Conservation (phyloP, 176 grass and related monocot species). For the Avena sativa region DNA sequence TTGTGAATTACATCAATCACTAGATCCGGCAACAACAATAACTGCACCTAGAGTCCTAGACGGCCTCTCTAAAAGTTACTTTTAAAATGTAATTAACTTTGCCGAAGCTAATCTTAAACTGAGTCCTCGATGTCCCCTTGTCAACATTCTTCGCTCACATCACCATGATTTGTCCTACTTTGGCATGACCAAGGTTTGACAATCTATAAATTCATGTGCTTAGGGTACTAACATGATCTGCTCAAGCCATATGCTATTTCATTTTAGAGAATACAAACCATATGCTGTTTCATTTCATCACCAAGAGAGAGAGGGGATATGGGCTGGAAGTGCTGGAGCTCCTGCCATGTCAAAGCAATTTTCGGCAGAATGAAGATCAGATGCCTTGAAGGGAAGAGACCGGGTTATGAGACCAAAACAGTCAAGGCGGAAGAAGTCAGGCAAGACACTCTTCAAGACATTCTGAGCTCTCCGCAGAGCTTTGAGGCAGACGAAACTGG, state of each 20-base stretch:
- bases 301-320: constrained; percentile 31
- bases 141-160: constrained; percentile 36
- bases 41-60: background rate
- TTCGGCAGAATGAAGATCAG: constrained; percentile 48
- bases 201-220: constrained; percentile 37
- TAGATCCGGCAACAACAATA: background rate
- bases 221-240: constrained; percentile 18
- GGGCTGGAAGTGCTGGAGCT: constrained; percentile 41
- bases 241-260: constrained; percentile 23
- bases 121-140: constrained; percentile 27
- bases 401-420: background rate
- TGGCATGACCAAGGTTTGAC: constrained; percentile 50
- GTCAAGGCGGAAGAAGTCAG: constrained; percentile 35
- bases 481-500: constrained; percentile 38
- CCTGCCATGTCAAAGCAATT: constrained; percentile 35
- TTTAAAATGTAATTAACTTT: background rate
- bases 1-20: constrained; percentile 18
- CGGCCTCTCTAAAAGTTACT: constrained; percentile 1
- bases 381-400: constrained; percentile 26
- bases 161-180: constrained; percentile 45
- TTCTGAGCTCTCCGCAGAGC: constrained; percentile 41
- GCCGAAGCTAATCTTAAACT: constrained; percentile 35
- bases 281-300: constrained; percentile 21
- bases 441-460: constrained; percentile 48
- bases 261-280: constrained; percentile 1